Evolutionary conservation across 345 rosid species (phyloP).

Genomic region (Gossypium turneri): DNA sequence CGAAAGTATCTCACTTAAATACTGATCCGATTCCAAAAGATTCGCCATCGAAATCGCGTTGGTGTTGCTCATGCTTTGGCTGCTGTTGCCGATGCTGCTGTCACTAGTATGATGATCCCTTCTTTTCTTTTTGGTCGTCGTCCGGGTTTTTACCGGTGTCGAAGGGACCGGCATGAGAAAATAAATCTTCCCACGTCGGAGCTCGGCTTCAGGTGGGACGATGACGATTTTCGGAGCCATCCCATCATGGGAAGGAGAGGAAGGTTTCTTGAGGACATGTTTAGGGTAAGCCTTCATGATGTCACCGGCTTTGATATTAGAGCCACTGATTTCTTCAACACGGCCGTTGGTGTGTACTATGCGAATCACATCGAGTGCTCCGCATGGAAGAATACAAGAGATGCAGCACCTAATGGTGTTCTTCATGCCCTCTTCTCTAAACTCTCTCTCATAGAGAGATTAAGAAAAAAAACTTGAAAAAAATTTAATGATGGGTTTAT

Average conservation of each 20-base stretch:
- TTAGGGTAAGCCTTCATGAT: constrained; percentile 81
- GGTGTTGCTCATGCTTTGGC: constrained; percentile 18
- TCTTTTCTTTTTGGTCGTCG: constrained; percentile 24
- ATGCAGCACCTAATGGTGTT: constrained; percentile 89
- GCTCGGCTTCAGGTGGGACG: constrained; percentile 90
- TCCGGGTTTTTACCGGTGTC: constrained; percentile 27
- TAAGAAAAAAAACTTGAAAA: constrained; percentile 8
- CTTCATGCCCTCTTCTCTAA: constrained; percentile 45
- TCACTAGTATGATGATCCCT: neutral
- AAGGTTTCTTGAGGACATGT: constrained; percentile 78
- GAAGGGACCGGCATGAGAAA: constrained; percentile 73
- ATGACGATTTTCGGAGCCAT: constrained; percentile 69
- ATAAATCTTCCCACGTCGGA: constrained; percentile 90
- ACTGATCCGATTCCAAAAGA: constrained; percentile 57
- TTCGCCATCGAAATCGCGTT: constrained; percentile 31
- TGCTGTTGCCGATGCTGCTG: constrained; percentile 20
- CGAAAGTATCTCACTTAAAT: constrained; percentile 82
- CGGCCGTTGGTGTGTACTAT: constrained; percentile 86
- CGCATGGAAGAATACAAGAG: constrained; percentile 97
- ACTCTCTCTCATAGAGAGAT: constrained; percentile 15
- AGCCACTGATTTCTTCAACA: constrained; percentile 90
- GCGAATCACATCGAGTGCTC: constrained; percentile 88
- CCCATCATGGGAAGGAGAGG: constrained; percentile 45
- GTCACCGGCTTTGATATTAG: constrained; percentile 55
- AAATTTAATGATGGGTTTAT: constrained; percentile 11